Evolutionary conservation across 495 filamentous ascomycete genomes (phyloP), one percentile per base, ranked within the genome.

Genomic region (Lepraria neglecta): DNA sequence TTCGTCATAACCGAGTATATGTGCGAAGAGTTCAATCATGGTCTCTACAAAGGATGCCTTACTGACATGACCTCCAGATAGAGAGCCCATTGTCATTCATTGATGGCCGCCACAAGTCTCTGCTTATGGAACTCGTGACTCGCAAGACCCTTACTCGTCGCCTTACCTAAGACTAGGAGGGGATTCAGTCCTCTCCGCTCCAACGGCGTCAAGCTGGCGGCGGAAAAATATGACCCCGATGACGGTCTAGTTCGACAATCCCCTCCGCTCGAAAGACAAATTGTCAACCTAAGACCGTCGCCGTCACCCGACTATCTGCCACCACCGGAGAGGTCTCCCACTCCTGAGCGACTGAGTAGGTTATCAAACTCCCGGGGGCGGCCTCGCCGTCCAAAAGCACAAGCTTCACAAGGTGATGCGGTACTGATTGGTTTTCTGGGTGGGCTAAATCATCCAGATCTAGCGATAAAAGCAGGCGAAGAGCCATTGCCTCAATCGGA

Each of bases 381-480:
- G 72, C 78, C 74, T 72, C 72, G 69, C 65, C 66, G 65, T 63
- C 70, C 67, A 65, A 72, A 70, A 64, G 66, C 71, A 64, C 66
- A 70, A 67, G 70, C 73, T 56, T 67, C 65, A 57, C 66, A 67
- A 61, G 76, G 74, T 64, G 76, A 80, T 68, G 70, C 72, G 60
- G 76, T 79, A 67, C 75, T 80, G 64, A 76, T 81, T 61, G 65
- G 68, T n/a, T 68, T 69, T 73, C 63, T 80, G 56, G 64, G 63
- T 72, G 77, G 68, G 44, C 74, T 74, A 59, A 73, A 75, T 63
- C 70, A 70, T 62, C 78, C 76, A 44, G 77, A 80, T 59, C 66
- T 79, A 62, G 77, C 77, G 40, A 59, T 50, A 31, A 55, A 62
- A 55, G 70, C 65, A 28, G 68, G 68, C 35, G 67, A 72, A 52